Evolutionary conservation across 768 basidiomycete species (phyloP).

Genomic region (Leccinum pellstonianum): DNA sequence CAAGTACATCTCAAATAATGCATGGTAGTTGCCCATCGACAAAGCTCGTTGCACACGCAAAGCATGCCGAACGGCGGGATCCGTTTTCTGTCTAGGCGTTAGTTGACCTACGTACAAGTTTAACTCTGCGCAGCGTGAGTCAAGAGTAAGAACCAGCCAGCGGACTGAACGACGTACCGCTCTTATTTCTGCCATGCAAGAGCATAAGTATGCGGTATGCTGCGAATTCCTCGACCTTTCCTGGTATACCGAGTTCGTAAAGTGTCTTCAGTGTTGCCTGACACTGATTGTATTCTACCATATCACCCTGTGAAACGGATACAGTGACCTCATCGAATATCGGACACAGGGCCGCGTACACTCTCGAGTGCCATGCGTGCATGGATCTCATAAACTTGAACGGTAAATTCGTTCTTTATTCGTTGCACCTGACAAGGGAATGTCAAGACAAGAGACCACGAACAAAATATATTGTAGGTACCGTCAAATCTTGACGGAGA

Average conservation of each 20-base stretch:
- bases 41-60: slow-evolving; percentile 85
- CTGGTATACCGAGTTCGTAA: slow-evolving; percentile 91
- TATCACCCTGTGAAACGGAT: slow-evolving; percentile 66
- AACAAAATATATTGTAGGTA: slow-evolving; percentile 42
- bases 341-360: slow-evolving; percentile 43
- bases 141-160: neutral
- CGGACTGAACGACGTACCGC: slow-evolving; percentile 56
- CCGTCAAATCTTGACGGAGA: slow-evolving; percentile 94
- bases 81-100: slow-evolving; percentile 85
- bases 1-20: slow-evolving; percentile 81
- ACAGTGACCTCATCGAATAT: slow-evolving; percentile 14
- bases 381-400: slow-evolving; percentile 97
- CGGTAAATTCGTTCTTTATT: slow-evolving; percentile 98
- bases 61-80: slow-evolving; percentile 82
- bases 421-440: slow-evolving; percentile 77
- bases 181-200: slow-evolving; percentile 88
- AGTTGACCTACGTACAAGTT: slow-evolving; percentile 98
- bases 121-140: slow-evolving; percentile 58
- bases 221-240: slow-evolving; percentile 93
- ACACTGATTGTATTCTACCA: slow-evolving; percentile 99
- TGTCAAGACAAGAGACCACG: slow-evolving; percentile 2
- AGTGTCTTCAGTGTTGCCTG: slow-evolving; percentile 86
- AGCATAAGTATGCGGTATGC: slow-evolving; percentile 98
- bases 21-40: slow-evolving; percentile 92
- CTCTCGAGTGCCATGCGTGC: slow-evolving; percentile 95